Conservation (phyloP, 2,329 filamentous ascomycete species). For the Xylaria sp. region DNA sequence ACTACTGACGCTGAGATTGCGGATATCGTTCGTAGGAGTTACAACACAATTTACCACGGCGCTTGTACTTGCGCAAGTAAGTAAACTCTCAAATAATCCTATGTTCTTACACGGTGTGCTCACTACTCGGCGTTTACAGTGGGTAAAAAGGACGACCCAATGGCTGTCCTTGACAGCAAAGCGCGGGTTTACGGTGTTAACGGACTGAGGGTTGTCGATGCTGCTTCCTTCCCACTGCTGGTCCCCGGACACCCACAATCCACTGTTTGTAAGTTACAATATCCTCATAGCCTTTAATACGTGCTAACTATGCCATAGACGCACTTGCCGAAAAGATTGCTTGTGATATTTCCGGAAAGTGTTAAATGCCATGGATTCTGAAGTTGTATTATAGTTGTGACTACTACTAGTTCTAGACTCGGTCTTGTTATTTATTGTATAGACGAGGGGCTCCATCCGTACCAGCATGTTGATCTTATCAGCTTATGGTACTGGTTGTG, state of each 20-base stretch:
- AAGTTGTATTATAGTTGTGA: not conserved
- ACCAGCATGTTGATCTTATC: too few relatives aligned
- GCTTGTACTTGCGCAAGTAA: slow-evolving; percentile 22
- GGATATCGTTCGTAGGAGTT: slow-evolving; percentile 9
- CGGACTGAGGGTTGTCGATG: slow-evolving; percentile 11
- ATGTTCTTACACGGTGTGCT: not conserved
- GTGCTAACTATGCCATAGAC: slow-evolving; percentile 1
- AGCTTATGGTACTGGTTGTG: too few relatives aligned
- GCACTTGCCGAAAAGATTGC: slow-evolving; percentile 27
- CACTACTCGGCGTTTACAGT: not conserved
- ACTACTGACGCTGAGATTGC: slow-evolving; percentile 20
- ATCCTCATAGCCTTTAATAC: not conserved
- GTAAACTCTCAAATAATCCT: not conserved
- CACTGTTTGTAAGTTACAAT: slow-evolving; percentile 6
- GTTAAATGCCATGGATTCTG: not conserved
- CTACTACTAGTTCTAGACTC: not conserved
- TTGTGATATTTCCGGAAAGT: slow-evolving; percentile 14
- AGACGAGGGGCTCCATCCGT: not conserved
- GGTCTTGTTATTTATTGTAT: not conserved
- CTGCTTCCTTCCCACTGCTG: slow-evolving; percentile 26
- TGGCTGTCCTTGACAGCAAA: slow-evolving; percentile 3
- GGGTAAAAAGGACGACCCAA: slow-evolving; percentile 12
- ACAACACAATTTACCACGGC: slow-evolving; percentile 5
- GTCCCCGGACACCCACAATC: slow-evolving; percentile 25
- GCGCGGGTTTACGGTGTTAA: slow-evolving; percentile 1